Percentiles rank a stretch among this genome's conserved stretches.
Conservation (phyloP, 345 rosid genomes). For the Lepidium africanum region DNA sequence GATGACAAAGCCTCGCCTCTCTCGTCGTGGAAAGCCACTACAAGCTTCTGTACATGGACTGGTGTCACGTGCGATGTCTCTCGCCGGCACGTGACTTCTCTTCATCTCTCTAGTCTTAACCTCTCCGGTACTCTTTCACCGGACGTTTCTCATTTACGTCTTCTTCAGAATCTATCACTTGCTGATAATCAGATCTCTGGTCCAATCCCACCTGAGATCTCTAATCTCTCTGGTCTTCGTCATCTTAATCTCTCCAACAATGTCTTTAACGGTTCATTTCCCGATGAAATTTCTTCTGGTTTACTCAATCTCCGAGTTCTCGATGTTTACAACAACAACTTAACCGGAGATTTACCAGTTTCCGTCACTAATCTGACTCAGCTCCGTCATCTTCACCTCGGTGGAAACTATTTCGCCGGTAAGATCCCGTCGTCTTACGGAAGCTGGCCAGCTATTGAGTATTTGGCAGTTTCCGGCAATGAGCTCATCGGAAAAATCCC, state of each 20-base stretch:
- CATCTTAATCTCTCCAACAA: slow-evolving; percentile 71
- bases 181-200: slow-evolving; percentile 59
- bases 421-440: slow-evolving; percentile 70
- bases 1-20: slow-evolving; percentile 43
- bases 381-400: slow-evolving; percentile 75
- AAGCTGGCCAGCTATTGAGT: slow-evolving; percentile 59
- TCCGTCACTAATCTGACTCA: slow-evolving; percentile 54
- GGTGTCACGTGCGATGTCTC: slow-evolving; percentile 69
- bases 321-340: slow-evolving; percentile 59
- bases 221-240: slow-evolving; percentile 50
- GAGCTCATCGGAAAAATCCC: slow-evolving; percentile 69
- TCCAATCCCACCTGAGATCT: slow-evolving; percentile 58
- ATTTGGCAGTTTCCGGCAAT: slow-evolving; percentile 73
- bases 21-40: slow-evolving; percentile 54
- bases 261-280: slow-evolving; percentile 66
- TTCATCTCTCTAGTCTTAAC: no score
- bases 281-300: slow-evolving; percentile 39
- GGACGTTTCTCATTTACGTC: slow-evolving; percentile 20
- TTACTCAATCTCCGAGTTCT: slow-evolving; percentile 63
- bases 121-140: no score
- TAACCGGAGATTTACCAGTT: slow-evolving; percentile 68
- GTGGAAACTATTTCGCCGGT: slow-evolving; percentile 77
- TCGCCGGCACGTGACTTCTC: slow-evolving; percentile 44
- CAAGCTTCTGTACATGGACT: slow-evolving; percentile 50
- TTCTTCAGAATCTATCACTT: slow-evolving; percentile 51